Conservation (phyloP, 1,284 basidiomycete species). For the Vanrija pseudolonga region DNA sequence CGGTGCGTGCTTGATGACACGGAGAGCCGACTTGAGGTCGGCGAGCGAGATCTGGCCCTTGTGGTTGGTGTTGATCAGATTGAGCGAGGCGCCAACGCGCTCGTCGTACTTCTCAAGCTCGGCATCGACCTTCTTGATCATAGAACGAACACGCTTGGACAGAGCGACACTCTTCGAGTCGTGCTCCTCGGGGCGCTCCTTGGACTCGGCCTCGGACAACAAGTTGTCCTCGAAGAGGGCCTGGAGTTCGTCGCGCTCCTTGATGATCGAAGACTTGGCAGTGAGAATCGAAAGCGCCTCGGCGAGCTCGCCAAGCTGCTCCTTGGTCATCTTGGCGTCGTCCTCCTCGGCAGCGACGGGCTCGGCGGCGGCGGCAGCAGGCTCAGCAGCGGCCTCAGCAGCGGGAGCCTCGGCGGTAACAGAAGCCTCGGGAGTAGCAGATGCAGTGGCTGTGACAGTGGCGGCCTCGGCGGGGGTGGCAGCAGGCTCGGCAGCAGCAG, state of each 20-base stretch:
- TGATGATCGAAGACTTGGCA: conserved; percentile 92
- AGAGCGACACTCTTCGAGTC: conserved; percentile 55
- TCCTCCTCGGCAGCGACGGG: conserved; percentile 50
- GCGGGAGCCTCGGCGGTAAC: conserved; percentile 53
- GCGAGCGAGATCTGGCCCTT: conserved; percentile 87
- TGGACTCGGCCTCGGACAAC: conserved; percentile 67
- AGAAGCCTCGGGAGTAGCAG: background rate
- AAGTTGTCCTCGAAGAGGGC: conserved; percentile 88
- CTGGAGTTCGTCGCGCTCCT: conserved; percentile 89
- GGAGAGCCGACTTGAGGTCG: conserved; percentile 85
- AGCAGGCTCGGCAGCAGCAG: conserved; percentile 71
- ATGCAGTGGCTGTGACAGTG: background rate
- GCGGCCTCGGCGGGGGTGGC: conserved; percentile 2
- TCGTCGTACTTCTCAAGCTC: conserved; percentile 90
- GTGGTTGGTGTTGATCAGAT: conserved; percentile 88
- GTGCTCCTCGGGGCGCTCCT: conserved; percentile 45
- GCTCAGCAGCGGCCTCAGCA: conserved; percentile 7
- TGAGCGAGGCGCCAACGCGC: conserved; percentile 83
- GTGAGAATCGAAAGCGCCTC: conserved; percentile 89
- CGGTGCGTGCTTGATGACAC: conserved; percentile 90
- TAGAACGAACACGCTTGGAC: conserved; percentile 88
- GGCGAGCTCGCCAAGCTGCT: conserved; percentile 90
- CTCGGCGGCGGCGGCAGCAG: conserved; percentile 14
- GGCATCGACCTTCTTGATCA: conserved; percentile 93
- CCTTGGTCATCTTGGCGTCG: conserved; percentile 91